phyloP scores from a whole-genome alignment of 768 basidiomycete species.

The Suillus weaverae region DNA sequence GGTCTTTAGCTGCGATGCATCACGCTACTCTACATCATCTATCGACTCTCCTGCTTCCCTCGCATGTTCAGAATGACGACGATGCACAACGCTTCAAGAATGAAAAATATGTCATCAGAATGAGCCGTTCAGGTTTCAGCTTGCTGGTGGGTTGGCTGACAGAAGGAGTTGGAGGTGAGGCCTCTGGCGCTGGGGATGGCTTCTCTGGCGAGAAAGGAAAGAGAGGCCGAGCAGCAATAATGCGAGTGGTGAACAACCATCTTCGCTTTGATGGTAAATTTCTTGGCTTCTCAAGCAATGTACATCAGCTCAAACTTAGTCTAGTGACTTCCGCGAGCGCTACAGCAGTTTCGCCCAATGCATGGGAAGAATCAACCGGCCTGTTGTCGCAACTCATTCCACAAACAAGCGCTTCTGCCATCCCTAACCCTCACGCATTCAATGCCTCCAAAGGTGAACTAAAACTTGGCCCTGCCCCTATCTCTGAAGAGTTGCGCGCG shows the following conservation, averaged over 20 bases:
- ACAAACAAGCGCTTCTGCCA: constrained; percentile 43
- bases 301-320: constrained; percentile 20
- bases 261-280: constrained; percentile 82
- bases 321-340: constrained; percentile 73
- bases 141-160: constrained; percentile 95
- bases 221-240: constrained; percentile 83
- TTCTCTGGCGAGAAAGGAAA: constrained; percentile 81
- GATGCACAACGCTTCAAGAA: constrained; percentile 81
- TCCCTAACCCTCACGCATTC: constrained; percentile 69
- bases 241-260: constrained; percentile 93
- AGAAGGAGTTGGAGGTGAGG: constrained; percentile 85
- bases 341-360: constrained; percentile 56
- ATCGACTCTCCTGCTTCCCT: constrained; percentile 74
- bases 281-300: background rate
- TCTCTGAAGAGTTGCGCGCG: constrained; percentile 74
- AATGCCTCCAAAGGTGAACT: constrained; percentile 75
- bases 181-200: constrained; percentile 75
- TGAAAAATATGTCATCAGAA: constrained; percentile 87
- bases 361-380: constrained; percentile 88
- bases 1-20: constrained; percentile 66
- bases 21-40: constrained; percentile 72
- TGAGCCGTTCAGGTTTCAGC: constrained; percentile 90
- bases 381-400: constrained; percentile 77
- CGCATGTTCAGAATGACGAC: constrained; percentile 83
- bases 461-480: constrained; percentile 82